phyloP scores from a whole-genome alignment of 2,329 filamentous ascomycete genomes.

The Hymenoscyphus albidus region DNA sequence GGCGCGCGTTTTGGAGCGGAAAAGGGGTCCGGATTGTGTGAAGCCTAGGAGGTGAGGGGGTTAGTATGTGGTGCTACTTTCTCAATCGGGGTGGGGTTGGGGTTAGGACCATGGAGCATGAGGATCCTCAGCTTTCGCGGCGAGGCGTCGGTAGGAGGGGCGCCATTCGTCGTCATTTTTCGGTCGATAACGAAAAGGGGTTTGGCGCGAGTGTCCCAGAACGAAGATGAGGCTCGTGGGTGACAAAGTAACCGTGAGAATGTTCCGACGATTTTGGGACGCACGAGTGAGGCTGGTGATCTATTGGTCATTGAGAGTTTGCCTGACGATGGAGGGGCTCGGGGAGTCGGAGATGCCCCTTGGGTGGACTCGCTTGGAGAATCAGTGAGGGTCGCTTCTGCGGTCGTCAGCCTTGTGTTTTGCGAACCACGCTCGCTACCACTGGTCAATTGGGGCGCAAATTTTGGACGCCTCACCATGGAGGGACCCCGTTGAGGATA shows the following conservation, averaged over 20 bases:
- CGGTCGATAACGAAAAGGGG: not conserved
- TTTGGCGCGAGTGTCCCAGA: not conserved
- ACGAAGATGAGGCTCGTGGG: constrained; percentile 13
- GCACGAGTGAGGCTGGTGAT: constrained; percentile 15
- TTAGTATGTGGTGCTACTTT: not conserved
- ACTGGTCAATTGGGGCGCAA: not conserved
- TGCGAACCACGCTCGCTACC: constrained; percentile 8
- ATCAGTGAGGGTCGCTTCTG: not conserved
- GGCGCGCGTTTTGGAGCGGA: constrained; percentile 84
- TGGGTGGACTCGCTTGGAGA: not conserved
- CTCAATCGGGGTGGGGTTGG: not conserved
- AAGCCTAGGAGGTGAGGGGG: constrained; percentile 52
- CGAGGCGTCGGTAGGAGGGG: constrained; percentile 1
- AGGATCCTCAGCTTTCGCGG: constrained; percentile 56
- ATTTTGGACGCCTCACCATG: constrained; percentile 7
- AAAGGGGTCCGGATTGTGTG: constrained; percentile 83
- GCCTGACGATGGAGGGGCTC: not conserved
- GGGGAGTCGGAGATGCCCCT: too few relatives aligned
- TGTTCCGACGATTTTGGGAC: not conserved
- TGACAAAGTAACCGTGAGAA: not conserved
- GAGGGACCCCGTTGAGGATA: not conserved
- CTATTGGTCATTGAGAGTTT: constrained; percentile 13
- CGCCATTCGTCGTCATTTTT: constrained; percentile 13
- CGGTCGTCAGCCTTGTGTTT: constrained; percentile 10
- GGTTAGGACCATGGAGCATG: constrained; percentile 65